Evolutionary conservation across 331 rosid genomes (phyloP), one percentile per base, ranked within the genome.

Genomic region (Ulmus americana): DNA sequence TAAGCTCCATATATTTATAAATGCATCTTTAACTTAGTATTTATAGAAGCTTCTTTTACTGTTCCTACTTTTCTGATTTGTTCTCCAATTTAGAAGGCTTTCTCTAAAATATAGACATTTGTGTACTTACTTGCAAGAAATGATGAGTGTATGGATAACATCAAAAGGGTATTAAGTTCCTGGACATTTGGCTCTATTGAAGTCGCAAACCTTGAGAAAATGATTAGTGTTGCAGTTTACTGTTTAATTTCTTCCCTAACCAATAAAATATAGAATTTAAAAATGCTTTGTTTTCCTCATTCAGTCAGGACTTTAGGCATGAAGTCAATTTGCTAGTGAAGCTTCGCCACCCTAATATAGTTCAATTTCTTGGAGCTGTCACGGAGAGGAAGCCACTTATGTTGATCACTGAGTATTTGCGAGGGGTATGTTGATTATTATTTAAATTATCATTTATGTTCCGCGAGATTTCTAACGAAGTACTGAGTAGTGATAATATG

Each of bases 311-410:
- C 79, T 94, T 94, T 65, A 79, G 97, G 71, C 99, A 94, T 65
- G 99, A 94, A 76, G 99, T 94, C 73, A 85, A 76, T 74, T 82
- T 94, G 85, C 82, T 94, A 47, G 97, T 94, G 90, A 94, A 94
- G 90, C 91, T 94, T 77, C 97, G 97, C 67, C 99, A 94, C 68
- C 99, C 99, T 39, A 94, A 94, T 71, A 84, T 94, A 58, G 99
- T 94, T 70, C 99, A 94, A 79, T 94, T 94, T 76, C 98, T 94
- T 74, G 98, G 98, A 79, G 98, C 98, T 76, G 98, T 94, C 70
- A 94, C 99, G 0, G 97, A 90, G 48, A 87, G 84, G 79, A 94
- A 85, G 73, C 99, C 99, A 57, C 91, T 94, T 52, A 87, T 94
- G 99, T 67, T 94, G 75, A 76, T 94, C 64, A 94, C 96, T 3